Evolutionary conservation across 176 grass and related monocot species (phyloP), one percentile per base, ranked within the genome.

Genomic region (Cenchrus fungigraminus): DNA sequence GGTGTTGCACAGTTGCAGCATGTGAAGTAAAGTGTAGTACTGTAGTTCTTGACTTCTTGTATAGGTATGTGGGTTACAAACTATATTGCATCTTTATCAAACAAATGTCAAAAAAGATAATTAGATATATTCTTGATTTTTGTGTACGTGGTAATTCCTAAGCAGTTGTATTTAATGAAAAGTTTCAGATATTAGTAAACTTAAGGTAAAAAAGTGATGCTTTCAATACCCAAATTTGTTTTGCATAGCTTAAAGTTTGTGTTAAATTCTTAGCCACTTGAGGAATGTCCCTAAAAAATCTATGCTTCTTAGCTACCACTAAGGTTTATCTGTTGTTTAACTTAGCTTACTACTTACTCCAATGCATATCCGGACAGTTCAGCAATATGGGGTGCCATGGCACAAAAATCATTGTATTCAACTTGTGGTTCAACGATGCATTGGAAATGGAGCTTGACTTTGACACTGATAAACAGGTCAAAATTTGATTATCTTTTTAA

Each of bases 391-490:
- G 67, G 59, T 71, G 16, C 64, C 83, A 89, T 77, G 88, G 88
- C 45, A 85, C 83, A 57, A 89, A 82, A 85, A 62, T 89, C 25
- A 52, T 81, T 63, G 22, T 89, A 64, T 89, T 47, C 34, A 89
- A 89, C 55, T 77, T 89, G 55, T 89, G 88, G 83, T 76, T 89
- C 34, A 89, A 89, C 7, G 83, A 81, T 86, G 77, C 47, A 17
- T 12, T 47, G 44, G 77, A 89, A 86, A 85, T 89, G 78, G 88
- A 89, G 78, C 88, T 89, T 77, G 88, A 89, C 34, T 89, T 89
- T 56, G 34, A 13, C 63, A 76, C 77, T 62, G 71, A 85, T 77
- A 40, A 82, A 63, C 63, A 86, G 88, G 88, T 89, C 15, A 3
- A 80, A 0, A 81, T 89, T 50, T 76, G 46, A 59, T 61, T 56